Evolutionary conservation across 31 red algal genomes (phyloP), one percentile per base, ranked within the genome.

Genomic region (Endocladia muricata): DNA sequence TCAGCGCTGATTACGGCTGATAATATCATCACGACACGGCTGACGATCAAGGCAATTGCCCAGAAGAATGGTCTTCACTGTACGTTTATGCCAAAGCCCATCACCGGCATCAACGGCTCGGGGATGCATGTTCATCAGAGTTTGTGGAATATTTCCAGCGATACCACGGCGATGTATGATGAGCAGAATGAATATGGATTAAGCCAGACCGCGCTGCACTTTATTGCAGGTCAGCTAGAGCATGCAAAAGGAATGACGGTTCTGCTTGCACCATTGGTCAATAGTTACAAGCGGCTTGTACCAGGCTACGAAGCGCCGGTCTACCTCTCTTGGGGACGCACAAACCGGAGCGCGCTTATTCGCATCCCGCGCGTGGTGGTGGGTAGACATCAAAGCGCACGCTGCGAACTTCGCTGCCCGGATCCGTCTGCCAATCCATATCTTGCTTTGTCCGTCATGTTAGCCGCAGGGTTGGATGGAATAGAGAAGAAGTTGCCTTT

Each of bases 81-180:
- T 28, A 63, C 59, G 15, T 63, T 63, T 25, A 63, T 63, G 59
- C 59, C 59, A 11, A 63, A 63, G 23, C 59, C 59, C 28, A 19
- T 63, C 9, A 9, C 23, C 23, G 28, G 28, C 28, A 25, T 19
- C 9, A 63, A 63, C 26, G 59, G 59, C 28, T 63, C 59, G 9
- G 59, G 59, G 9, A 63, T 63, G 59, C 59, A 63, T 31, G 19
- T 63, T 11, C 59, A 63, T 23, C 28, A 28, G 28, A 21, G 15
- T 9, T 25, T 63, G 9, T 63, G 9, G 11, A 63, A 63, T 21
- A n/a, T n/a, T n/a, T 11, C 11, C 13, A 23, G 59, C 9, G 28
- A 25, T 11, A 63, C 11, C 28, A n/a, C n/a, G n/a, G 59, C 59
- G 59, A 21, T 63, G 11, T 25, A 21, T 63, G 59, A 63, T 63